Base-by-base conservation (phyloP, 257 asterid species). In the Coffea canephora region DNA sequence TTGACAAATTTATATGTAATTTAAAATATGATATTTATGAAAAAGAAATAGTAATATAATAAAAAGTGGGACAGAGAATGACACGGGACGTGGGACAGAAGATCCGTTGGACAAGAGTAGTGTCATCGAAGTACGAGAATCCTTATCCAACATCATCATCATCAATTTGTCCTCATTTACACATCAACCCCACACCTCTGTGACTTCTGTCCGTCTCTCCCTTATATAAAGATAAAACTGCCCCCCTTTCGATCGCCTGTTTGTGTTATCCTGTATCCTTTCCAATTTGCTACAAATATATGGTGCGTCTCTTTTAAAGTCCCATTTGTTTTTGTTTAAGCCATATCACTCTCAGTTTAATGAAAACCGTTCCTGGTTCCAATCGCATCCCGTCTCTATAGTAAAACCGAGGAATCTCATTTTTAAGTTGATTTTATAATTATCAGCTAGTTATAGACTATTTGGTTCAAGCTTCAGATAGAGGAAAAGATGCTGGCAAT, bases 401-500 rank as follows among this genome's bases (percentile, higher is more conserved):
- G 13, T 23, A 8, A 18, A 36, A 27, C 12, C 49, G 8, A 21
- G 19, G 21, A 10, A 12, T n/a, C 34, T 5, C 9, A 11, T 1
- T 52, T 39, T 72, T 4, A 15, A 73, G 21, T 27, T 34, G 59
- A 41, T 68, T 68, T 18, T 19, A 65, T 52, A 14, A 0, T 39
- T 25, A 27, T 45, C 4, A 46, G 6, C 11, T 52, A 25, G 11
- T 50, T 46, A 34, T 49, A 43, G 25, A n/a, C 62, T 5, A 6
- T 74, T 48, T 8, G 31, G 23, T 61, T 39, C 43, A 49, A 18
- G n/a, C 12, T 27, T 48, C 8, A 46, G 25, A 9, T 5, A 13
- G 1, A 43, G 7, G 9, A 14, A 69, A 74, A 43, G 31, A 92
- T 94, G 97, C 81, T 94, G 89, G 98, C 90, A 0, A 92, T 94